Percentiles rank a stretch among this genome's conserved stretches.
These are phyloP conservation scores for Scolecobasidium constrictum DNA, from an alignment of 2,329 filamentous ascomycete genomes.

Conservation along the genomic window DNA sequence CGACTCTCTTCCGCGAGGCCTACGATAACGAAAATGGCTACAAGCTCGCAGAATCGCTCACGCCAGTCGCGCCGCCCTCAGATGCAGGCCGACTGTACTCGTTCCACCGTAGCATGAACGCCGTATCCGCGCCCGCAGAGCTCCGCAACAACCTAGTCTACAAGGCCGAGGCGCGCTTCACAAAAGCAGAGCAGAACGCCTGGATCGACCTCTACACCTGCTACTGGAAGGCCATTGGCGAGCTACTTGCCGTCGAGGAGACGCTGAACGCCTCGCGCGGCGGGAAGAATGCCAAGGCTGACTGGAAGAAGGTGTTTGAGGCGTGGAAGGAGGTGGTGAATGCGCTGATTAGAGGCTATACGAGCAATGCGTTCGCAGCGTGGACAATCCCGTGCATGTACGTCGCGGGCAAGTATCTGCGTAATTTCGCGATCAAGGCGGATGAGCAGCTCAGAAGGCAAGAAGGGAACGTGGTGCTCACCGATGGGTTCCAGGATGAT, in stretches of 20 bases:
- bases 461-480: constrained; percentile 34
- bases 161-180: constrained; percentile 43
- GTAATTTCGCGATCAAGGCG: constrained; percentile 81
- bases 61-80: constrained; percentile 52
- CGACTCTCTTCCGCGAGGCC: constrained; percentile 6
- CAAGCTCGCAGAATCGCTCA: constrained; percentile 62
- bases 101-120: constrained; percentile 62
- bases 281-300: constrained; percentile 35
- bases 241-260: constrained; percentile 58
- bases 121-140: constrained; percentile 54
- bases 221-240: constrained; percentile 74
- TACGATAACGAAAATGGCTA: constrained; percentile 55
- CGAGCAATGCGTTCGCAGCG: constrained; percentile 61
- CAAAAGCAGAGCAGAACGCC: constrained; percentile 59
- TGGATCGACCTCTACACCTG: constrained; percentile 78
- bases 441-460: constrained; percentile 56
- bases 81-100: constrained; percentile 56
- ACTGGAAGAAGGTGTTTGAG: constrained; percentile 77
- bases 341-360: constrained; percentile 70
- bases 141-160: constrained; percentile 61
- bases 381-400: constrained; percentile 94
- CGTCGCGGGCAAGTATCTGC: constrained; percentile 72
- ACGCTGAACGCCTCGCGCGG: constrained; percentile 34
- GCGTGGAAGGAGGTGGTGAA: constrained; percentile 79
- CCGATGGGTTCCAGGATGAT: constrained; percentile 61